phyloP scores from a whole-genome alignment of 2,329 filamentous ascomycete genomes.

The Alternaria panax region DNA sequence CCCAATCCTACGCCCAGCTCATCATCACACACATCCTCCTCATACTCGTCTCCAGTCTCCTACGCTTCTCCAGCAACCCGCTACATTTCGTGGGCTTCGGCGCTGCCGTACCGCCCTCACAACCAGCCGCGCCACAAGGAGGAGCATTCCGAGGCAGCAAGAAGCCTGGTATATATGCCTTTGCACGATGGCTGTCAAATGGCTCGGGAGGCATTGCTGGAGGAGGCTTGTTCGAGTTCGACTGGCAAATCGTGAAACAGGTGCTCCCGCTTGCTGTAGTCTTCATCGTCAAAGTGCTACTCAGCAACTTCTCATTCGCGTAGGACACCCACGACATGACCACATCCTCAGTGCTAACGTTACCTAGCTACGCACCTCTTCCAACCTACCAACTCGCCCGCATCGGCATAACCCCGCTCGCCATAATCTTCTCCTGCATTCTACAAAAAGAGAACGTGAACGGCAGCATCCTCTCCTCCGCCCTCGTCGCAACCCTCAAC shows the following conservation, averaged over 20 bases:
- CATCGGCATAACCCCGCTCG: slow-evolving; percentile 59
- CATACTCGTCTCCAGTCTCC: slow-evolving; percentile 57
- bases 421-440: slow-evolving; percentile 58
- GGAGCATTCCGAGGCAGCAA: slow-evolving; percentile 40
- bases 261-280: slow-evolving; percentile 59
- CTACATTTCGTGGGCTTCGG: slow-evolving; percentile 54
- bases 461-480: slow-evolving; percentile 58
- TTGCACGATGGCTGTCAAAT: slow-evolving; percentile 49
- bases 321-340: slow-evolving; percentile 34
- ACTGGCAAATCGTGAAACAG: slow-evolving; percentile 56
- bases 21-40: slow-evolving; percentile 59
- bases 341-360: slow-evolving; percentile 11
- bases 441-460: slow-evolving; percentile 57
- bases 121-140: slow-evolving; percentile 42
- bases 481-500: slow-evolving; percentile 60
- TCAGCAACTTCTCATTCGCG: slow-evolving; percentile 64
- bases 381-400: slow-evolving; percentile 62
- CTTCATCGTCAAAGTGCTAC: slow-evolving; percentile 59
- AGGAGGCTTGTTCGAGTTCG: slow-evolving; percentile 63
- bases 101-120: slow-evolving; percentile 55
- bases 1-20: slow-evolving; percentile 60
- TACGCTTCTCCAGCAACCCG: slow-evolving; percentile 54
- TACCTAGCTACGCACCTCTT: slow-evolving; percentile 57
- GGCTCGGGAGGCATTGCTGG: slow-evolving; percentile 60
- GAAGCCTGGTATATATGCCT: slow-evolving; percentile 30